Percentiles rank a stretch among this genome's conserved stretches.
Evolutionary conservation across 2,329 filamentous ascomycete species (phyloP).

Genomic region (Diaporthe batatas): DNA sequence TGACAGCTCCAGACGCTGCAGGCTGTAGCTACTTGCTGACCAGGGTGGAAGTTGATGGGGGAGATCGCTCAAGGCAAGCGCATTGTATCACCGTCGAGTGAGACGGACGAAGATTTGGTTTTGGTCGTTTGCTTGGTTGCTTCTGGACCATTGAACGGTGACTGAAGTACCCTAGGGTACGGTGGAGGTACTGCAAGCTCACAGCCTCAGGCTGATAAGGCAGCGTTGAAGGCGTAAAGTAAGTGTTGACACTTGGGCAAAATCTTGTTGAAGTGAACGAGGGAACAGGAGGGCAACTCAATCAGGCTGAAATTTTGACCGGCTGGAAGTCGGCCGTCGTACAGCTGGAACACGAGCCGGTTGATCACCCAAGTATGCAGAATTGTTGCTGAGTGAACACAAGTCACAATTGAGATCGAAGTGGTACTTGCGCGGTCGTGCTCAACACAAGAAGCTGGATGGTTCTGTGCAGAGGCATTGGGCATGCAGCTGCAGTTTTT

Average conservation of each 20-base stretch:
- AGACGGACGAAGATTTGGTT: background rate
- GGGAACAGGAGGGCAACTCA: too few species aligned
- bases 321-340: background rate
- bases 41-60: rapidly evolving
- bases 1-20: background rate
- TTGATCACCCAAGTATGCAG: background rate
- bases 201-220: too few species aligned
- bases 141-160: background rate
- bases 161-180: too few species aligned
- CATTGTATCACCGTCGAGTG: background rate
- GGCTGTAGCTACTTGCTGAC: background rate
- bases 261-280: background rate
- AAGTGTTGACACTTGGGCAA: too few species aligned
- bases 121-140: background rate
- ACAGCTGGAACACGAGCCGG: rapidly evolving
- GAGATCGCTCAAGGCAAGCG: background rate
- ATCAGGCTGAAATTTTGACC: background rate
- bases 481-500: background rate
- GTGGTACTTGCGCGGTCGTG: background rate
- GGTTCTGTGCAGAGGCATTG: background rate
- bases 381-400: background rate
- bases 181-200: background rate
- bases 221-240: too few species aligned
- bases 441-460: background rate
- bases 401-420: background rate